Evolutionary conservation across 768 basidiomycete genomes (phyloP).

Genomic region (Podaxis mareebaensis): DNA sequence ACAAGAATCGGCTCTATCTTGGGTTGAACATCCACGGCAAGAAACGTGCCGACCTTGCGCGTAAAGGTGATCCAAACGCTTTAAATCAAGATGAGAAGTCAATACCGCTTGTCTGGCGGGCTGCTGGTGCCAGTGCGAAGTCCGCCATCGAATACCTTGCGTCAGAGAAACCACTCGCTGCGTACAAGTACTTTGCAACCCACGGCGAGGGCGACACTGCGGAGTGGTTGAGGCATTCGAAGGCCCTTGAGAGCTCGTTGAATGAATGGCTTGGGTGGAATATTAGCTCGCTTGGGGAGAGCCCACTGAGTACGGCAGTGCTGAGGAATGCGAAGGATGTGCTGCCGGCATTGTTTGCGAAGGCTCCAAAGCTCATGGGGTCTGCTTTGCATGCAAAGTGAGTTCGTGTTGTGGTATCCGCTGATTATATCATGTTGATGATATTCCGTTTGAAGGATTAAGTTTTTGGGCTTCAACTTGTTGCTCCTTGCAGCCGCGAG

Average conservation of each 20-base stretch:
- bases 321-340: conserved; percentile 34
- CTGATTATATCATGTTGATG: not conserved
- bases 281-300: conserved; percentile 48
- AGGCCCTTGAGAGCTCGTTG: conserved; percentile 40
- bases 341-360: conserved; percentile 46
- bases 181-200: conserved; percentile 51
- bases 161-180: conserved; percentile 44
- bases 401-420: conserved; percentile 16
- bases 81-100: conserved; percentile 8
- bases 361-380: conserved; percentile 42
- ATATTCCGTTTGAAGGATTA: conserved; percentile 26
- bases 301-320: conserved; percentile 49
- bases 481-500: conserved; percentile 42
- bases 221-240: conserved; percentile 38
- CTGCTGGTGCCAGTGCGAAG: conserved; percentile 31
- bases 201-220: conserved; percentile 44
- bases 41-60: conserved; percentile 55
- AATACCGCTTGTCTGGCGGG: conserved; percentile 44
- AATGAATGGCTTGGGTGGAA: conserved; percentile 55
- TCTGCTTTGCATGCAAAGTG: conserved; percentile 45
- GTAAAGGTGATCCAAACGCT: conserved; percentile 50
- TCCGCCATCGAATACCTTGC: conserved; percentile 49
- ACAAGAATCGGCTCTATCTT: conserved; percentile 49
- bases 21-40: conserved; percentile 66
- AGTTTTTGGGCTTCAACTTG: conserved; percentile 46